Evolutionary conservation across 495 filamentous ascomycete genomes (phyloP).

Genomic region (Daldinia grandis): DNA sequence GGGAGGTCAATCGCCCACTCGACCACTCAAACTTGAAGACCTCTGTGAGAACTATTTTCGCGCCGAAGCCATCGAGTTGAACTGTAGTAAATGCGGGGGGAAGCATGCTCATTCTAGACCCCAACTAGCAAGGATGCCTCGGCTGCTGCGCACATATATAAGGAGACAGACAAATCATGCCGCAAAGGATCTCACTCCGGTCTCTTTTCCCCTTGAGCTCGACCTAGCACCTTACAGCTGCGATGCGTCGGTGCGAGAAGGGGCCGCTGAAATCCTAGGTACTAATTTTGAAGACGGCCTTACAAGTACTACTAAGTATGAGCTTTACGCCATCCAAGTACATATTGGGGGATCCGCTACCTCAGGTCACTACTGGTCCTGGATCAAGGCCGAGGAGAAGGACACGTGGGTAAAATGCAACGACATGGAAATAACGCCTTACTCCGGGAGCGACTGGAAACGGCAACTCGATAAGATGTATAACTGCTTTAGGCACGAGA

Average conservation of each 20-base stretch:
- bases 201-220: conserved; percentile 47
- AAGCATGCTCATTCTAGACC: neutral
- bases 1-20: too few species aligned
- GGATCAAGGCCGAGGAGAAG: neutral
- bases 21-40: neutral
- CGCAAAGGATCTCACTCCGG: conserved; percentile 21
- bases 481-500: neutral
- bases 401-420: conserved; percentile 49
- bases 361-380: conserved; percentile 57
- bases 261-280: conserved; percentile 12
- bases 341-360: conserved; percentile 44
- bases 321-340: conserved; percentile 56
- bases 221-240: conserved; percentile 22
- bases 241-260: conserved; percentile 12
- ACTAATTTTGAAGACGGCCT: conserved; percentile 27
- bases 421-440: conserved; percentile 32
- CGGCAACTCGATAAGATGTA: neutral
- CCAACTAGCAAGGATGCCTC: conserved; percentile 9
- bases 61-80: neutral
- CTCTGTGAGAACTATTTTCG: neutral
- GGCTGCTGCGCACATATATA: conserved; percentile 5
- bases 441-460: neutral
- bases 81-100: neutral
- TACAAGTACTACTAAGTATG: conserved; percentile 47
- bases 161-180: neutral